Base-by-base conservation (phyloP, 2,329 filamentous ascomycete genomes). In the Fusarium papillatum region DNA sequence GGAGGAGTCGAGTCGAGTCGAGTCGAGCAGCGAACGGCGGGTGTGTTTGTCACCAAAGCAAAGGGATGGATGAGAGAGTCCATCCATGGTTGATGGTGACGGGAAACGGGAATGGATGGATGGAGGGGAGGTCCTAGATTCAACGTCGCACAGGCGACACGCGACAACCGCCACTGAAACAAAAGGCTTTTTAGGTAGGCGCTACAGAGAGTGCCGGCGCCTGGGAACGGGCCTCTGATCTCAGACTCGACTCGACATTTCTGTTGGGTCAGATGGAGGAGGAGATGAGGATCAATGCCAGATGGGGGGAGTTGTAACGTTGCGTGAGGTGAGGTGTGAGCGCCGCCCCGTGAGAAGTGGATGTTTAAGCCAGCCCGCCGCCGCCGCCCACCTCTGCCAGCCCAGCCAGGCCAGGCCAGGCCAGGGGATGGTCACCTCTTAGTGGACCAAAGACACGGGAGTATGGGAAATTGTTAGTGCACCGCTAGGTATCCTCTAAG, bases 91-190 rank as follows among this genome's bases (percentile, higher is more conserved):
- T 38, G 36, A 38, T 16, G 36, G 34, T 36, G 34, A 36, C 34
- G 34, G 34, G 34, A 14, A 38, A 38, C 36, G 36, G 34, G 36
- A 38, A 68, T 70, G 55, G 61, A 68, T 70, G 55, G 61, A 43
- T 14, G 43, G 64, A 31, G 26, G 50, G 26, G 11, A 19, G 26
- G 50, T n/a, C 46, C 66, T 60, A 60, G 60, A 78, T 64, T 66
- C 76, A 79, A 78, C 76, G 76, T 78, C 76, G 75, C 76, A 79
- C 74, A 75, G 70, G 61, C 63, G 76, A 75, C 68, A 69, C 73
- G 76, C 68, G 73, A 74, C 73, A 74, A 70, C 73, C 71, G 73
- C 74, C 73, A 78, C 73, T 61, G 46, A 53, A 50, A 66, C 26
- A 31, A 55, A 46, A 69, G 57, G 48, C 43, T 22, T 64, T 46